Conservation (phyloP, 2,329 filamentous ascomycete genomes). For the Colletotrichum musae region DNA sequence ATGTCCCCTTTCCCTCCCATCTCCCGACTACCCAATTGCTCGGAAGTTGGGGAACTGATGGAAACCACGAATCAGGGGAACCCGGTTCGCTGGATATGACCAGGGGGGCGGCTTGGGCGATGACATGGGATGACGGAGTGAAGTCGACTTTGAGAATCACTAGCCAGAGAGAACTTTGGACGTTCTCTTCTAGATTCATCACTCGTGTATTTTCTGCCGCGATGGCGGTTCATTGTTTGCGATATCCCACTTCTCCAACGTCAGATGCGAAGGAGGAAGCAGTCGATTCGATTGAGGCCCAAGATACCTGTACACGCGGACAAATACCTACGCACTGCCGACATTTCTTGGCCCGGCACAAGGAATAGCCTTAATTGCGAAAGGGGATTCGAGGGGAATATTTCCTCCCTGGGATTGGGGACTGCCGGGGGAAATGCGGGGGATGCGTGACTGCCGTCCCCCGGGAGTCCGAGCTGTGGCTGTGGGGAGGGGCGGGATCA, state of each 20-base stretch:
- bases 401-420: conserved; percentile 13
- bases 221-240: too few relatives aligned
- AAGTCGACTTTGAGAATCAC: neutral
- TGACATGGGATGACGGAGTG: neutral
- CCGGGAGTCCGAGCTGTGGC: conserved; percentile 5
- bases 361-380: neutral
- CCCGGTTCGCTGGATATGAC: conserved; percentile 14
- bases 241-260: too few relatives aligned
- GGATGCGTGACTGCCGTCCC: conserved; percentile 14
- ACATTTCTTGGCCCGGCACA: neutral
- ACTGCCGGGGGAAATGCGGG: conserved; percentile 28
- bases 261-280: too few relatives aligned
- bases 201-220: too few relatives aligned
- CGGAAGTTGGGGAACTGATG: conserved; percentile 7
- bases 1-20: too few relatives aligned
- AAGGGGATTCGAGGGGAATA: conserved; percentile 16
- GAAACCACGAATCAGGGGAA: conserved; percentile 40
- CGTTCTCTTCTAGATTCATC: too few relatives aligned
- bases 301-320: neutral
- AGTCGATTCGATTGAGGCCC: neutral
- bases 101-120: neutral
- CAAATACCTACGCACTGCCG: neutral
- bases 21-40: too few relatives aligned
- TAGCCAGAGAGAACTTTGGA: too few relatives aligned
- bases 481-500: conserved; percentile 22